A percentile compares a stretch with the other conserved stretches of the same genome.
Evolutionary conservation across 345 rosid genomes (phyloP).

Genomic region (Geranium brycei): DNA sequence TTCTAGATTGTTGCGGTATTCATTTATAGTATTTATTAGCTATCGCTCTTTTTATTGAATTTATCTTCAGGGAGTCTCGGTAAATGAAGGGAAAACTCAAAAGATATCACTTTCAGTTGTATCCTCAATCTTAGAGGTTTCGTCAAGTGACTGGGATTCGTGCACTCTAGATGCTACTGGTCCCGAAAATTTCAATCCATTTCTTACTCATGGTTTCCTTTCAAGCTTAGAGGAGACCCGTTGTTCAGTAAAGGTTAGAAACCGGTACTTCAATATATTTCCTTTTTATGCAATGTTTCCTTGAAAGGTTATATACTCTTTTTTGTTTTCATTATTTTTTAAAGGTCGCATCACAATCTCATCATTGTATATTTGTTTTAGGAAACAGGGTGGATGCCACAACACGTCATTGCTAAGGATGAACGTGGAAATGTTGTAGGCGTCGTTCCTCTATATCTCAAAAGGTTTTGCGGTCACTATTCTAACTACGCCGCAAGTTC

Average conservation of each 20-base stretch:
- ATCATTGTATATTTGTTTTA: conserved; percentile 18
- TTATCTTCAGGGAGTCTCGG: conserved; percentile 28
- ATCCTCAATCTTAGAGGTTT: conserved; percentile 62
- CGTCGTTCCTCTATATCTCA: conserved; percentile 86
- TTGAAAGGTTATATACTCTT: too few relatives aligned
- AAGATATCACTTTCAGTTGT: conserved; percentile 45
- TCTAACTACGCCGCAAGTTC: conserved; percentile 9
- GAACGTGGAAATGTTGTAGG: conserved; percentile 52
- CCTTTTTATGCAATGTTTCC: too few relatives aligned
- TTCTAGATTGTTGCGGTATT: not conserved
- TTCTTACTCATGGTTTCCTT: conserved; percentile 66
- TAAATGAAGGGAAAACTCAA: conserved; percentile 14
- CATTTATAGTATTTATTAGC: not conserved
- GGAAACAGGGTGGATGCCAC: conserved; percentile 91
- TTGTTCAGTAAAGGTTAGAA: conserved; percentile 54
- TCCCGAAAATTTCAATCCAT: conserved; percentile 59
- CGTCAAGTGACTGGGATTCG: conserved; percentile 61
- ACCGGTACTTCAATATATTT: not conserved
- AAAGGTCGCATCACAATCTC: not conserved
- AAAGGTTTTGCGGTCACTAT: conserved; percentile 45
- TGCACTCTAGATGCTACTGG: conserved; percentile 66
- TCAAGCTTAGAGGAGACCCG: conserved; percentile 72
- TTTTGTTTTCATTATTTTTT: too few relatives aligned
- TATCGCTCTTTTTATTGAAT: conserved; percentile 8
- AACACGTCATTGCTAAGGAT: conserved; percentile 77